Evolutionary conservation across 2,329 filamentous ascomycete species (phyloP), one percentile per base, ranked within the genome.

Genomic region (Alternaria gansuensis): DNA sequence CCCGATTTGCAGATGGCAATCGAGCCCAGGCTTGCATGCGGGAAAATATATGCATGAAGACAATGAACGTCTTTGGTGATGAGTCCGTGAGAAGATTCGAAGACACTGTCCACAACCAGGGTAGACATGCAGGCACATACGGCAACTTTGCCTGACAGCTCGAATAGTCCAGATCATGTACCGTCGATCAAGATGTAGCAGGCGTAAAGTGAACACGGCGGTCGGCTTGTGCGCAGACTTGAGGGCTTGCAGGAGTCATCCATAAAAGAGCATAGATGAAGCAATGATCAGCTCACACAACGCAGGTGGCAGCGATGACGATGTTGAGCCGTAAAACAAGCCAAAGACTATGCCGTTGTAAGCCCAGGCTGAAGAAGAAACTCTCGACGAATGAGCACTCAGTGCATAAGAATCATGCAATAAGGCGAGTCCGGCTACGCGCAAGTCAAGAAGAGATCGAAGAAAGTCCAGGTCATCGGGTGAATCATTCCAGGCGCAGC

Each of bases 401-500:
- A 68, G 56, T 57, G 65, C 63, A 68, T 54, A 62, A 54, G 56
- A 52, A 52, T 69, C 66, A 73, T 66, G 64, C 56, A 54, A 61
- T 62, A 68, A 48, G 56, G 54, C 48, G 52, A 56, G 49, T 13
- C 57, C 51, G 67, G 54, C 54, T 58, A 62, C 57, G 57, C 63
- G 64, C 57, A 64, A 54, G 55, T 66, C 61, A 72, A 62, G 54
- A 54, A 65, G 46, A 57, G 36, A 60, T 68, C 64, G 66, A 63
- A 63, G 60, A 57, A 60, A 61, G 60, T 61, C 59, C 58, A 54
- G 56, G 45, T 46, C 48, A 59, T 50, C 56, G 62, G 52, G 54
- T 54, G 49, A 51, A 59, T 70, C 71, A 73, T 70, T 68, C 67
- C 63, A 72, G 62, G 62, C 51, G 62, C 60, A 67, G 64, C 62